These are phyloP conservation scores for Globisporangium lucens DNA, from an alignment of 352 stramenopile species.

Conservation along the genomic window DNA sequence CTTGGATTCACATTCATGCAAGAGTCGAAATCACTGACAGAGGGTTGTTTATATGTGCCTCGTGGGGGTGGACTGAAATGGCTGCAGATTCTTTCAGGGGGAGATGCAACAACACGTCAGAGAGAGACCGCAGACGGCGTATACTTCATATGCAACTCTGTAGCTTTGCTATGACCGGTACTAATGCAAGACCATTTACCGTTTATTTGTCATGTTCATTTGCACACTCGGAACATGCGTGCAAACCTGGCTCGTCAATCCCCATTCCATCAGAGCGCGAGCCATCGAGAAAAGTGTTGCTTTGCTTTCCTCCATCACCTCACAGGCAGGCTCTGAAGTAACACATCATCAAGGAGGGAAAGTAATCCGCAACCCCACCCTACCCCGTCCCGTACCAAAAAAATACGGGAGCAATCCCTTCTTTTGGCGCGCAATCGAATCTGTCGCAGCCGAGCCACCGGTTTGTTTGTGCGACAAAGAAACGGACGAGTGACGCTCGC, in stretches of 20 bases:
- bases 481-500: conserved; percentile 6
- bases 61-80: neutral
- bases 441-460: conserved; percentile 1
- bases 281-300: neutral
- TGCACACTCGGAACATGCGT: neutral
- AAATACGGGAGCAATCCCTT: neutral
- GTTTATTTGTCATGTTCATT: neutral
- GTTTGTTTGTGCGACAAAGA: conserved; percentile 7
- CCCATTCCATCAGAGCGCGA: neutral
- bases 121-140: neutral
- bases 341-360: neutral
- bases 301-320: conserved; percentile 1
- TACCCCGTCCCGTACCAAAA: neutral
- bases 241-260: neutral
- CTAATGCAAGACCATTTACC: neutral
- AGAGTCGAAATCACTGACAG: neutral
- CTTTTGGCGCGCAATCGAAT: neutral
- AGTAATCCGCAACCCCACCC: neutral
- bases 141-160: neutral
- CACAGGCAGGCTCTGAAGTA: neutral
- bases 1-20: neutral
- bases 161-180: neutral
- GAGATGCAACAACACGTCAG: neutral
- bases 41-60: neutral
- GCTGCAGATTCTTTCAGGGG: neutral